These are phyloP conservation scores for Pholiota molesta DNA, from an alignment of 768 basidiomycete genomes.

Conservation along the genomic window DNA sequence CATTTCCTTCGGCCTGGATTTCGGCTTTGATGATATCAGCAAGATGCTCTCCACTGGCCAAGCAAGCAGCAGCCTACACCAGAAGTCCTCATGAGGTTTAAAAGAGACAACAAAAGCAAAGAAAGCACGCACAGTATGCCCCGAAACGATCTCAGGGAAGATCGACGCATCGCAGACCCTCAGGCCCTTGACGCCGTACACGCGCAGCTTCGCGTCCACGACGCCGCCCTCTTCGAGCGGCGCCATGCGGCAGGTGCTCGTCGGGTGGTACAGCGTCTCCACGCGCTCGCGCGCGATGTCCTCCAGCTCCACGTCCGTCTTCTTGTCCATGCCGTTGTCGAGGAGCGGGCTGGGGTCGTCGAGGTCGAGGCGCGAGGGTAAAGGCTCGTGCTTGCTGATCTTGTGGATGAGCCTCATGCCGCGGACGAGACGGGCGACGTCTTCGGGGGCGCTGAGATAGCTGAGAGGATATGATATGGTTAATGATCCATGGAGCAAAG, in stretches of 20 bases:
- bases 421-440: conserved; percentile 41
- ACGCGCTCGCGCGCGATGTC: conserved; percentile 41
- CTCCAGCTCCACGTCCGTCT: conserved; percentile 41
- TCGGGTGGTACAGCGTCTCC: conserved; percentile 50
- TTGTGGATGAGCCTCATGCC: conserved; percentile 37
- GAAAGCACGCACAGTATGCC: conserved; percentile 36
- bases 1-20: conserved; percentile 5
- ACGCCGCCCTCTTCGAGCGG: conserved; percentile 41
- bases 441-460: conserved; percentile 40
- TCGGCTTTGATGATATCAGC: conserved; percentile 34
- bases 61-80: conserved; percentile 32
- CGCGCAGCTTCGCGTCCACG: conserved; percentile 45
- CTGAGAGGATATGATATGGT: conserved; percentile 19
- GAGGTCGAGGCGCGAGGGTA: conserved; percentile 34
- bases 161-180: conserved; percentile 46
- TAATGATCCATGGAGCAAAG: neutral
- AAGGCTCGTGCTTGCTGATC: conserved; percentile 38
- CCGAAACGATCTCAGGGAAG: conserved; percentile 43
- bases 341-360: conserved; percentile 32
- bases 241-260: conserved; percentile 50
- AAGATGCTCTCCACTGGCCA: conserved; percentile 33
- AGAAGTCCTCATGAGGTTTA: neutral
- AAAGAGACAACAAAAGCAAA: conserved; percentile 14
- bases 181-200: conserved; percentile 46
- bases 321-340: conserved; percentile 36